Percentiles rank a stretch among this genome's conserved stretches.
Evolutionary conservation across 768 basidiomycete species (phyloP).

Genomic region (Russula sp.): DNA sequence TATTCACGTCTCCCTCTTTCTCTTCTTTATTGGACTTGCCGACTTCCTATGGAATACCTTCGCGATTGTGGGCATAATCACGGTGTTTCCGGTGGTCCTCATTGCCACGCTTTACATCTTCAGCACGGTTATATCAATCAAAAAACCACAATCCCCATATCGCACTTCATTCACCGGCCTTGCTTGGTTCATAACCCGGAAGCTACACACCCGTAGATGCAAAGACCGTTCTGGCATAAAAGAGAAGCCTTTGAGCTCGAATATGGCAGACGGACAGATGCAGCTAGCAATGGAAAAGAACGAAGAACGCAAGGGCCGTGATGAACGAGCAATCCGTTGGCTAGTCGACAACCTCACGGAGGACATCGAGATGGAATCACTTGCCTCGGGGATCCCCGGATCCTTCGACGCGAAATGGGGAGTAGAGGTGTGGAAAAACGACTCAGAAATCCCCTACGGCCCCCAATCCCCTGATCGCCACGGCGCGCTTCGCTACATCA

Average conservation of each 20-base stretch:
- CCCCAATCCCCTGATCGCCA: not conserved
- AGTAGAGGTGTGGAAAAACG: conserved; percentile 11
- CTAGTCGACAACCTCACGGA: conserved; percentile 6
- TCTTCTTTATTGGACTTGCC: conserved; percentile 50
- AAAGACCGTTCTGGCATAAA: not conserved
- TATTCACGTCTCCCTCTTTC: conserved; percentile 48
- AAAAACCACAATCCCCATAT: conserved; percentile 19
- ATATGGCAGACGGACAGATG: conserved; percentile 24
- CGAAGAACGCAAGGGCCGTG: conserved; percentile 12
- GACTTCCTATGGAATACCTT: conserved; percentile 42
- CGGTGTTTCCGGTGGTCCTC: conserved; percentile 3
- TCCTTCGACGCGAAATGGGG: conserved; percentile 20
- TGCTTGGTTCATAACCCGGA: conserved; percentile 17
- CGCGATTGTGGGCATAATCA: conserved; percentile 10
- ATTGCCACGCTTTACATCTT: conserved; percentile 22
- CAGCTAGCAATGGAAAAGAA: conserved; percentile 25
- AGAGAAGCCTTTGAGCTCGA: conserved; percentile 7
- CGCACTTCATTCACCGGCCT: conserved; percentile 17
- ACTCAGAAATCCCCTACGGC: not conserved
- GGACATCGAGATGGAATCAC: conserved; percentile 24
- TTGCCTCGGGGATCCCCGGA: conserved; percentile 21
- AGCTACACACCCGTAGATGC: not conserved
- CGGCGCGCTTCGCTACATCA: not conserved
- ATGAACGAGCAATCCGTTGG: conserved; percentile 25
- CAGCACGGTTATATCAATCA: conserved; percentile 15